phyloP scores from a whole-genome alignment of 1,284 basidiomycete species.

The Trichosporon sp. region DNA sequence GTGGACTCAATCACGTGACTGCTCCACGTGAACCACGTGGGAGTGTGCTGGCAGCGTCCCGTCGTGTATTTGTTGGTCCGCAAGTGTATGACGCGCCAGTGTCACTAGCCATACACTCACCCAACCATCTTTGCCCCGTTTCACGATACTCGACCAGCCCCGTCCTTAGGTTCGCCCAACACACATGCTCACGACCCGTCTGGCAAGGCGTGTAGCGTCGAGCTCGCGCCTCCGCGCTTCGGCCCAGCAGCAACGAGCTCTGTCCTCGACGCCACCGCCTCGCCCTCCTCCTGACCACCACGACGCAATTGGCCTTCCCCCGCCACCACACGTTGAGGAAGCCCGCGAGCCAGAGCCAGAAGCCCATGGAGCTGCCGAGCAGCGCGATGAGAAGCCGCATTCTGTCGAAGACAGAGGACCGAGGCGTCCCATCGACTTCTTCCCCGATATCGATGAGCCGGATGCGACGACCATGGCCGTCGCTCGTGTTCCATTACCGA shows the following conservation, averaged over 20 bases:
- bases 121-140: background rate
- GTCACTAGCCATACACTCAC: background rate
- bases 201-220: background rate
- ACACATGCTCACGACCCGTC: slow-evolving; percentile 5
- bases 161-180: background rate
- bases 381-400: background rate
- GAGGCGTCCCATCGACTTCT: slow-evolving; percentile 7
- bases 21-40: background rate
- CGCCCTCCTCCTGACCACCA: background rate
- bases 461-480: slow-evolving; percentile 24
- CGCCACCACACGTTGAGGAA: background rate
- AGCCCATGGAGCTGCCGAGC: background rate
- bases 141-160: background rate
- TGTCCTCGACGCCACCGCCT: slow-evolving; percentile 11
- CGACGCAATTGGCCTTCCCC: slow-evolving; percentile 11
- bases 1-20: background rate
- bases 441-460: slow-evolving; percentile 16
- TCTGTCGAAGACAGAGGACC: background rate
- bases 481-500: slow-evolving; percentile 25
- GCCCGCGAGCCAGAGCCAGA: background rate
- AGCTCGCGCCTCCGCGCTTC: background rate
- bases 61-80: background rate
- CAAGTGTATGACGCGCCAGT: background rate
- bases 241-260: background rate
- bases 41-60: background rate